phyloP scores from a whole-genome alignment of 108 stramenopile species.

The Skeletonema costatum region DNA sequence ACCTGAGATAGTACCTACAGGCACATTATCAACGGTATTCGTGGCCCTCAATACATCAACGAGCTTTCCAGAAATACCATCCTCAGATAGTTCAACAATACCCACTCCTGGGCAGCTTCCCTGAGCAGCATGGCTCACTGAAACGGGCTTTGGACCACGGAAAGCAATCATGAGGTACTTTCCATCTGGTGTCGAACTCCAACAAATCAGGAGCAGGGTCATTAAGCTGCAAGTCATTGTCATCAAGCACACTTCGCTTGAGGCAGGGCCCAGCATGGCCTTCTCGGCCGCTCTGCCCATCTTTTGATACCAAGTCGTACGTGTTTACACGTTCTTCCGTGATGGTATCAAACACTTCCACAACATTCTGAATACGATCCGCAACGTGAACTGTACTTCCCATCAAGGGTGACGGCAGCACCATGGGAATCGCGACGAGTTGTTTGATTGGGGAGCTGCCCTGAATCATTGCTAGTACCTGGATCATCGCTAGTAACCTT shows the following conservation, averaged over 20 bases:
- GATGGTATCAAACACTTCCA: constrained; percentile 21
- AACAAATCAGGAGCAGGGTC: constrained; percentile 29
- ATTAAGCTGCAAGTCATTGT: constrained; percentile 7
- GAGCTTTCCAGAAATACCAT: constrained; percentile 24
- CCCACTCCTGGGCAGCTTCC: constrained; percentile 47
- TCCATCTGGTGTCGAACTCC: constrained; percentile 30
- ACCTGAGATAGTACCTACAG: constrained; percentile 6
- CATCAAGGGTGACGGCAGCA: neutral
- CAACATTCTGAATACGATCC: constrained; percentile 43
- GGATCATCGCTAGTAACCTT: too few relatives aligned
- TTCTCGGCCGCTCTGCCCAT: constrained; percentile 10
- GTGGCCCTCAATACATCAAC: constrained; percentile 42
- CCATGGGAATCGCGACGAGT: constrained; percentile 51
- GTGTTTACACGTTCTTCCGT: constrained; percentile 10
- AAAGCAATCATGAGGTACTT: constrained; percentile 32
- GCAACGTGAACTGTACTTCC: constrained; percentile 37
- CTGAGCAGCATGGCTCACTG: constrained; percentile 33
- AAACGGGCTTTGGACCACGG: constrained; percentile 42
- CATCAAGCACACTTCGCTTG: constrained; percentile 7
- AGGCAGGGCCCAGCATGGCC: constrained; percentile 11
- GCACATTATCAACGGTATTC: constrained; percentile 10
- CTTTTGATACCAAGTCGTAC: constrained; percentile 16
- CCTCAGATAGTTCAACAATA: constrained; percentile 25
- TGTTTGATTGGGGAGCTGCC: constrained; percentile 27
- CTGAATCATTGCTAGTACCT: constrained; percentile 8